Base-by-base conservation (phyloP, 2,329 filamentous ascomycete genomes). In the Phyllachora maydis region DNA sequence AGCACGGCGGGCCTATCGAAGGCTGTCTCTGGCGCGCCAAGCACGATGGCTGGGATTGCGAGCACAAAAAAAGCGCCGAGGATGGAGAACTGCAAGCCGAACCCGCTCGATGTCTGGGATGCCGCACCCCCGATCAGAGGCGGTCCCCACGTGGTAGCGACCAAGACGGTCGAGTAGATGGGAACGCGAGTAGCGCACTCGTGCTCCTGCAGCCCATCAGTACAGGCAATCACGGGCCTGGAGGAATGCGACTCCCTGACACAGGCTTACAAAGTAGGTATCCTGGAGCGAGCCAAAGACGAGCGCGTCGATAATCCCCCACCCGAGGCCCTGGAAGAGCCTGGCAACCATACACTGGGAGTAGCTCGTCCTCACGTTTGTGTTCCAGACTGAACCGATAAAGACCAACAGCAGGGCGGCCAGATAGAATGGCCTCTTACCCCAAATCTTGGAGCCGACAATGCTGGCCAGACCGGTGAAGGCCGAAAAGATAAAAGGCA, bases 291-390 rank as follows among this genome's bases (percentile, higher is more conserved):
- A 59, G 2, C 49, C 51, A 16, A 57, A 40, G 15, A 64, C 45
- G 18, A 68, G 39, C 4, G 51, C 54, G 32, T 69, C 64, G 28
- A 67, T 63, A 8, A 56, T 53, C 5, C 63, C 63, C 57, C 64
- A 65, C n/a, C 56, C 63, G 0, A 68, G 26, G 1, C 61, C 62
- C 34, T 67, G 60, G 16, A 68, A 47, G 11, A 63, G 35, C 7
- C 64, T 50, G 3, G 60, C 55, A 1, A 49, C 50, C 50, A 66
- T 54, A 34, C 54, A 56, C 26, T 56, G 46, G 6, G 40, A 43
- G 25, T 53, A 58, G 30, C 39, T 50, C 22, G 37, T 36, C 5
- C 36, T 35, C 4, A 54, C 46, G 11, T 46, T 44, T 28, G 52
- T 55, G 30, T 58, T 62, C 57, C 59, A 64, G 2, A 59, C 37